Base-by-base conservation (phyloP, 306 rosid genomes). In the Quercus rubra region DNA sequence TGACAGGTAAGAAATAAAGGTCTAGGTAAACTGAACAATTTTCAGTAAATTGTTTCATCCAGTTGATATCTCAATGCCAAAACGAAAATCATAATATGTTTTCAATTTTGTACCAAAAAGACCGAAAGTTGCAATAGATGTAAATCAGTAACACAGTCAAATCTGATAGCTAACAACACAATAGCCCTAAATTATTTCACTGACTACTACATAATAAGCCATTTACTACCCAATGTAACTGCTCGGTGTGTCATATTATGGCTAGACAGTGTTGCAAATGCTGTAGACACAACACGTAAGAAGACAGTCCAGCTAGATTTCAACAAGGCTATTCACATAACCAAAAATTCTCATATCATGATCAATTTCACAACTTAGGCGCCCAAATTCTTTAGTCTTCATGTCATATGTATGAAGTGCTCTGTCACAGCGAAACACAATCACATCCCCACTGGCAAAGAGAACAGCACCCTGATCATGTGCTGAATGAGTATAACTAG, bases 321-420 rank as follows among this genome's bases (percentile, higher is more conserved):
- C 88, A 20, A 85, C 88, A 27, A 85, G 83, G 70, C 85, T 75
- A 79, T 85, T 85, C 23, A 85, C 88, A 31, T 85, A 77, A 21
- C 75, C 67, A 25, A 81, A 18, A 28, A 74, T 4, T 46, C 72
- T 35, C 0, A n/a, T 12, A 43, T 64, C 69, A 20, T 1, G 18
- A 71, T 56, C 79, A 71, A 57, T 18, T n/a, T 62, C 71, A 21
- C 46, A 71, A 49, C 31, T n/a, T 25, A 85, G 4, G 2, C 28
- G 49, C 21, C 18, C 46, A 14, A 31, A 10, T 51, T 70, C 81
- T 43, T 78, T 71, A 52, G 78, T 78, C 78, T 76, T 68, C 59
- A 70, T 41, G 72, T 85, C 70, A 52, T 55, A 71, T 1, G 68
- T 49, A 46, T 55, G n/a, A n/a, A 81, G 61, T 13, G 49, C 59